These are phyloP conservation scores for Debaryomyces subglobosus DNA, from an alignment of 1,139 yeast species.

Conservation along the genomic window DNA sequence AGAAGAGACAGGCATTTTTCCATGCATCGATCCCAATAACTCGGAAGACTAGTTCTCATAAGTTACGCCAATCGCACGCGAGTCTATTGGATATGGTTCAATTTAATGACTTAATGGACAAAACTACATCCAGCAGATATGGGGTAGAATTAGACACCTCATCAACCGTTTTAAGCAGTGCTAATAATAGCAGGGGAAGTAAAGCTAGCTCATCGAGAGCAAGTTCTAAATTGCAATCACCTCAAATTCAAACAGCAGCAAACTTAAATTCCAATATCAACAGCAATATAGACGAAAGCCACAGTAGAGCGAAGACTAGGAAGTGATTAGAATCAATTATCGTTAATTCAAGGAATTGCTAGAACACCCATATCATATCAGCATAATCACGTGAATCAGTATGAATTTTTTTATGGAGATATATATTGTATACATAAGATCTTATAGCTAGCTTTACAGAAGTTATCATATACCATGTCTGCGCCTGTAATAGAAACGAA, in stretches of 20 bases:
- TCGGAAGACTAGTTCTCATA: conserved; percentile 21
- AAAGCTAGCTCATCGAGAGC: conserved; percentile 12
- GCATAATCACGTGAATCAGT: conserved; percentile 3
- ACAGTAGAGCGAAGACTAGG: background rate
- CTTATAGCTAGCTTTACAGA: background rate
- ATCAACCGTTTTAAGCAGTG: conserved; percentile 21
- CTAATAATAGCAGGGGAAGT: conserved; percentile 25
- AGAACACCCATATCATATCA: background rate
- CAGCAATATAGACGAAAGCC: background rate
- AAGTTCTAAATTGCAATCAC: conserved; percentile 9
- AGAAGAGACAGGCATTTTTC: conserved; percentile 13
- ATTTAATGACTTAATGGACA: conserved; percentile 22
- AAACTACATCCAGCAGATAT: conserved; percentile 26
- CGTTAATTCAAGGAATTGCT: background rate
- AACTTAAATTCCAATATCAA: background rate
- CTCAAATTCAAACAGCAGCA: conserved; percentile 10
- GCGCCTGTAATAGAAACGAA: conserved; percentile 1
- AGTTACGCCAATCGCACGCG: conserved; percentile 26
- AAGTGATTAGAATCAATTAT: background rate
- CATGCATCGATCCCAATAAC: conserved; percentile 20
- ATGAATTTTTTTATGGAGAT: background rate
- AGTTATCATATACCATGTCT: background rate
- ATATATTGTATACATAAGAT: background rate
- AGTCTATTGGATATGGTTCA: conserved; percentile 27
- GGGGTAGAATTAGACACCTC: conserved; percentile 31